Evolutionary conservation across 1,284 basidiomycete species (phyloP).

Genomic region (Chiua sp.): DNA sequence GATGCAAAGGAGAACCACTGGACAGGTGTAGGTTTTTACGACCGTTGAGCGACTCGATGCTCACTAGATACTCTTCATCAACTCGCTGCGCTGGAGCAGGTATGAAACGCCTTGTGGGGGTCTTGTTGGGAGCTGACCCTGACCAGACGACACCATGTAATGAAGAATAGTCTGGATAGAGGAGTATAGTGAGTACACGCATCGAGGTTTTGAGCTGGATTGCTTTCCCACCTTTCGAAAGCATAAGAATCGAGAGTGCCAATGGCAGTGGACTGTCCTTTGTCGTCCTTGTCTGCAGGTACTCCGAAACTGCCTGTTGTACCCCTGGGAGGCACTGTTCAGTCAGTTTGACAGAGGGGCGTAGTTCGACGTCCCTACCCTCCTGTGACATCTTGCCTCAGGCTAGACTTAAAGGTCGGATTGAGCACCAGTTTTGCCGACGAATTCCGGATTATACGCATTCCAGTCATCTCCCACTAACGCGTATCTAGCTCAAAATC

Average conservation of each 20-base stretch:
- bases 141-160: slow-evolving; percentile 97
- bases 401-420: slow-evolving; percentile 77
- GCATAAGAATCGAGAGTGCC: slow-evolving; percentile 86
- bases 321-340: slow-evolving; percentile 59
- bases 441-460: slow-evolving; percentile 78
- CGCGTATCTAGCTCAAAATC: slow-evolving; percentile 55
- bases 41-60: slow-evolving; percentile 23
- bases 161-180: slow-evolving; percentile 82
- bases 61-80: slow-evolving; percentile 78
- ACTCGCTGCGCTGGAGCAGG: slow-evolving; percentile 83
- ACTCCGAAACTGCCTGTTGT: slow-evolving; percentile 92
- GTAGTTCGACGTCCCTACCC: slow-evolving; percentile 61
- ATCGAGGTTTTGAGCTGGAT: neutral
- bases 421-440: slow-evolving; percentile 71
- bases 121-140: slow-evolving; percentile 65
- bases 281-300: slow-evolving; percentile 71
- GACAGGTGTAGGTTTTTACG: slow-evolving; percentile 19
- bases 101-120: slow-evolving; percentile 86
- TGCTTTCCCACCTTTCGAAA: slow-evolving; percentile 92
- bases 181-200: neutral
- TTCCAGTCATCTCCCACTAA: slow-evolving; percentile 66
- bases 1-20: slow-evolving; percentile 72
- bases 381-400: slow-evolving; percentile 91
- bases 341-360: slow-evolving; percentile 9
- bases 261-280: slow-evolving; percentile 55